These are phyloP conservation scores for Byssochlamys sp. DNA, from an alignment of 2,329 filamentous ascomycete species.

Conservation along the genomic window DNA sequence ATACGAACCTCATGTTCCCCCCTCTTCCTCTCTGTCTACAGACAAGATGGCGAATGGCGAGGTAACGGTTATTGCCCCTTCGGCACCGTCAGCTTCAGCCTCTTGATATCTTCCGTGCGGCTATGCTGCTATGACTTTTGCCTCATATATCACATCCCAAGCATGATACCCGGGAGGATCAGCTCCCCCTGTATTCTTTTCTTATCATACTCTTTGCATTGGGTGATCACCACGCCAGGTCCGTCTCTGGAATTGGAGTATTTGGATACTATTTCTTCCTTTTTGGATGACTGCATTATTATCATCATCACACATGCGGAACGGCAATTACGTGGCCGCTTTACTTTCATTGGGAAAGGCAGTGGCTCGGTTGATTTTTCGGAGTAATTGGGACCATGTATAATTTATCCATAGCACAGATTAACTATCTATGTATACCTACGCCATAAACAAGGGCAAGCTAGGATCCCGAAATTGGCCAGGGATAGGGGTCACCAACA, in stretches of 20 bases:
- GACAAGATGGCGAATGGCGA: not conserved
- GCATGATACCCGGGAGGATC: constrained; percentile 3
- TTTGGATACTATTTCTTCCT: not conserved
- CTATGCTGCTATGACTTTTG: constrained; percentile 2
- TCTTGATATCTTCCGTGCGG: constrained; percentile 3
- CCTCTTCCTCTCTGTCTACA: not conserved
- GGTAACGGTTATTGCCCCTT: not conserved
- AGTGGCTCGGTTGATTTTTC: not conserved
- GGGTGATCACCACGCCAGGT: not conserved
- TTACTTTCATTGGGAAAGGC: not conserved
- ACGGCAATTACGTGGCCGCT: not conserved
- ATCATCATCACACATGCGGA: not conserved
- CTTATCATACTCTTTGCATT: not conserved
- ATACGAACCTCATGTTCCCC: not conserved
- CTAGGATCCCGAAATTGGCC: too few species aligned
- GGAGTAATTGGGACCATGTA: not conserved
- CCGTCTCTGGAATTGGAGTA: not conserved
- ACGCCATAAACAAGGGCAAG: not conserved
- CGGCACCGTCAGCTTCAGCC: constrained; percentile 5
- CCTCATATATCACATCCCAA: constrained; percentile 1
- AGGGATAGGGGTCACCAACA: too few species aligned
- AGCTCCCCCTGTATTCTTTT: not conserved
- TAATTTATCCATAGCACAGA: not conserved
- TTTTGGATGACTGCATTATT: not conserved
- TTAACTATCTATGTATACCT: not conserved